These are phyloP conservation scores for Cadophora sp. DNA, from an alignment of 2,329 filamentous ascomycete species.

Conservation along the genomic window DNA sequence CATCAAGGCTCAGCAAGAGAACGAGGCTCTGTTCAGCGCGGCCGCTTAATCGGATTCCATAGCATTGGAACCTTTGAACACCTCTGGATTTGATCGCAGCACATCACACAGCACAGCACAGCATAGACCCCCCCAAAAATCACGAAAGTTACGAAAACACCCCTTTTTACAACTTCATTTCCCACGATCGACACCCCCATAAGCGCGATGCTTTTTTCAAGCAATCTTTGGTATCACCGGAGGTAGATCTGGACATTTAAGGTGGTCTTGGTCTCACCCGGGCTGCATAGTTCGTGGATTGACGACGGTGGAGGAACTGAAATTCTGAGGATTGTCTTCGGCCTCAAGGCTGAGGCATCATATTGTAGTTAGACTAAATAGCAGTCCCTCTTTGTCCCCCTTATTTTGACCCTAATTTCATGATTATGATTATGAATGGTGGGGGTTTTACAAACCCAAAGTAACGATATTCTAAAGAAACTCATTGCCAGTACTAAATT, in stretches of 20 bases:
- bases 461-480: neutral
- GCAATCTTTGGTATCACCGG: conserved; percentile 34
- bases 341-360: conserved; percentile 38
- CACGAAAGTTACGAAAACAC: conserved; percentile 41
- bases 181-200: conserved; percentile 31
- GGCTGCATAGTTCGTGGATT: conserved; percentile 38
- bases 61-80: conserved; percentile 19
- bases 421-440: neutral
- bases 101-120: conserved; percentile 34
- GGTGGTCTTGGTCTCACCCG: conserved; percentile 34
- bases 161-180: conserved; percentile 33
- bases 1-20: conserved; percentile 95
- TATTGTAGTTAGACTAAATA: conserved; percentile 47
- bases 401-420: no score
- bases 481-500: no score
- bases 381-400: conserved; percentile 43
- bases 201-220: conserved; percentile 37
- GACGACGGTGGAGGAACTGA: conserved; percentile 40
- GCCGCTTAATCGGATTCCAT: conserved; percentile 41
- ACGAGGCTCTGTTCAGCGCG: conserved; percentile 81
- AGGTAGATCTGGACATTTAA: conserved; percentile 32
- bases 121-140: conserved; percentile 32
- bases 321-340: conserved; percentile 35
- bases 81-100: conserved; percentile 33
- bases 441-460: neutral